These are phyloP conservation scores for Metschnikowia reukaufii DNA, from an alignment of 805 yeast species.

Conservation along the genomic window DNA sequence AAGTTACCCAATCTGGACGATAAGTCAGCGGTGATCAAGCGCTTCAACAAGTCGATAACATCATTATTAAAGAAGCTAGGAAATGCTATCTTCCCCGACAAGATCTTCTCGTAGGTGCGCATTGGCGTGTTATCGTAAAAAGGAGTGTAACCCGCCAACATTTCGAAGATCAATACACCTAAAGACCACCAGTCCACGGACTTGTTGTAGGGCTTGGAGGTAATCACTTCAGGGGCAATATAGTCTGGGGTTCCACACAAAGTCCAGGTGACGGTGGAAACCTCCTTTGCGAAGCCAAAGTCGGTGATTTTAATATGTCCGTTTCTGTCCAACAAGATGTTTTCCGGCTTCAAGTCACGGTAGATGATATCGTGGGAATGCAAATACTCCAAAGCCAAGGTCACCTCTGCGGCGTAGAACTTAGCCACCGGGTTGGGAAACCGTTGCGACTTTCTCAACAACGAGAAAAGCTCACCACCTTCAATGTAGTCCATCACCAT, in stretches of 20 bases:
- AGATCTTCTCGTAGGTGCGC: slow-evolving; percentile 61
- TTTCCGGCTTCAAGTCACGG: slow-evolving; percentile 63
- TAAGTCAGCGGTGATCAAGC: slow-evolving; percentile 54
- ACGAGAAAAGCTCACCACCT: slow-evolving; percentile 60
- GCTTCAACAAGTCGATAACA: slow-evolving; percentile 49
- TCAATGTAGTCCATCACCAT: slow-evolving; percentile 68
- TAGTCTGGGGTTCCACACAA: slow-evolving; percentile 66
- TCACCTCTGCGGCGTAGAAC: slow-evolving; percentile 63
- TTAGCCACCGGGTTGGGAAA: slow-evolving; percentile 65
- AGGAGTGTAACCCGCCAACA: slow-evolving; percentile 63
- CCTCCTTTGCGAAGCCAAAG: slow-evolving; percentile 65
- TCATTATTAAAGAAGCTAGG: slow-evolving; percentile 57
- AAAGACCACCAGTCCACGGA: slow-evolving; percentile 68
- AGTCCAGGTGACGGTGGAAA: slow-evolving; percentile 58
- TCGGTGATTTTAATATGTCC: slow-evolving; percentile 63
- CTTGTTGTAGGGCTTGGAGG: slow-evolving; percentile 61
- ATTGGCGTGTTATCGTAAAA: slow-evolving; percentile 63
- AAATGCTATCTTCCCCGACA: slow-evolving; percentile 52
- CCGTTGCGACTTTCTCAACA: slow-evolving; percentile 55
- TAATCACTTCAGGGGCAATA: slow-evolving; percentile 65
- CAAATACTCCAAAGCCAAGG: slow-evolving; percentile 56
- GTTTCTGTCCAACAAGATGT: slow-evolving; percentile 55
- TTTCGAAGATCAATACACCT: slow-evolving; percentile 59
- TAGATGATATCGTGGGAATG: slow-evolving; percentile 60
- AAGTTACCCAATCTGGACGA: slow-evolving; percentile 57